Conservation (phyloP, 805 yeast genomes). For the Candida glaebosa region DNA sequence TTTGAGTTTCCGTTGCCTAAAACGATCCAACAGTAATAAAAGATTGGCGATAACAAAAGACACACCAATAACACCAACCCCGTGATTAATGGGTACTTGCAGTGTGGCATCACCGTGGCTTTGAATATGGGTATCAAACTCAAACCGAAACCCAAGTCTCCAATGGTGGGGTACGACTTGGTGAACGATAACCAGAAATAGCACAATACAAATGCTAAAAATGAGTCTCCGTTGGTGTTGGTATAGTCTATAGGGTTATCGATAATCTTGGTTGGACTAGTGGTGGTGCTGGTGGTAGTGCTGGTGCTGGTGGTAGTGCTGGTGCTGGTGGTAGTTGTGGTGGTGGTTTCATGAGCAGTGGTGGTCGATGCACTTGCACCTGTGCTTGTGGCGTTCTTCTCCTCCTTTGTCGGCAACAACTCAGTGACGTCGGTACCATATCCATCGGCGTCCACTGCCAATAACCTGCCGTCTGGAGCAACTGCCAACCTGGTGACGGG, state of each 20-base stretch:
- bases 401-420: neutral
- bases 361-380: neutral
- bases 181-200: slow-evolving; percentile 53
- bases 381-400: neutral
- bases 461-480: neutral
- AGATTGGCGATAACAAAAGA: slow-evolving; percentile 75
- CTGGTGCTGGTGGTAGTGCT: neutral
- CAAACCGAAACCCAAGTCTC: slow-evolving; percentile 58
- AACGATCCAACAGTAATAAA: slow-evolving; percentile 91
- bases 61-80: slow-evolving; percentile 49
- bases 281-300: neutral
- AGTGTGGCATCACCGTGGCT: slow-evolving; percentile 43
- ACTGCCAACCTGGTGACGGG: slow-evolving; percentile 1
- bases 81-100: slow-evolving; percentile 43
- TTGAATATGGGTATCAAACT: slow-evolving; percentile 41
- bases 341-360: neutral
- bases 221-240: slow-evolving; percentile 41
- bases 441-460: slow-evolving; percentile 1
- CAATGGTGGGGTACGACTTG: slow-evolving; percentile 81
- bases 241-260: neutral
- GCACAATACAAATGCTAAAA: slow-evolving; percentile 48
- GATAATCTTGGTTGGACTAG: neutral
- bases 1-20: slow-evolving; percentile 94
- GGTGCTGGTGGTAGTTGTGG: neutral
- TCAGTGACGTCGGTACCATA: neutral